These are phyloP conservation scores for Papiliotrema flavescens DNA, from an alignment of 1,284 basidiomycete genomes.

Conservation along the genomic window DNA sequence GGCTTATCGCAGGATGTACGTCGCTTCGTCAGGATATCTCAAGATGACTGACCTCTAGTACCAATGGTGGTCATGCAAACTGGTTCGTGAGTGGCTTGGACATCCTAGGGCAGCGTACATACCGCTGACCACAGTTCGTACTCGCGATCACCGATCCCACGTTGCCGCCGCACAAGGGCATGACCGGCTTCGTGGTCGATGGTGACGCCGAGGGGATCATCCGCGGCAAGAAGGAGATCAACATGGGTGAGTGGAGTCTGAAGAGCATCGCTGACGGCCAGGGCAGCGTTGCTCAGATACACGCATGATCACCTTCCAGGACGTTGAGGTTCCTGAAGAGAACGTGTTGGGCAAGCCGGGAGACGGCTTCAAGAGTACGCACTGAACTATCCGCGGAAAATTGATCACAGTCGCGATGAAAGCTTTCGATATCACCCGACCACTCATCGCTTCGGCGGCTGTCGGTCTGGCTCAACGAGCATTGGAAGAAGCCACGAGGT, in stretches of 20 bases:
- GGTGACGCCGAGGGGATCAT: conserved; percentile 53
- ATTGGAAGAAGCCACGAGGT: conserved; percentile 54
- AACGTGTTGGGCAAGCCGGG: conserved; percentile 55
- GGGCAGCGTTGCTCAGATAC: conserved; percentile 56
- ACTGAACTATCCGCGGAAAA: background rate
- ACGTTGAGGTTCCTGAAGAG: conserved; percentile 53
- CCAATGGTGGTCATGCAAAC: conserved; percentile 55
- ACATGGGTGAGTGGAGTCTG: conserved; percentile 51
- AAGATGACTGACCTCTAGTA: conserved; percentile 30
- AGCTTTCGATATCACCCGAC: conserved; percentile 55
- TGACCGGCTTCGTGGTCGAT: conserved; percentile 58
- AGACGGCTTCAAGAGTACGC: conserved; percentile 55
- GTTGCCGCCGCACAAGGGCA: conserved; percentile 51
- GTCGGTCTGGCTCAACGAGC: conserved; percentile 56
- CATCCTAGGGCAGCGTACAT: background rate
- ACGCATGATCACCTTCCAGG: conserved; percentile 56
- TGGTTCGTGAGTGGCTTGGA: conserved; percentile 36
- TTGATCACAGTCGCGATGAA: conserved; percentile 48
- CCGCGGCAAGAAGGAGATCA: conserved; percentile 56
- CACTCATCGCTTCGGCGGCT: conserved; percentile 55
- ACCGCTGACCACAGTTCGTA: conserved; percentile 46
- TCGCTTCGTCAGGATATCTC: background rate
- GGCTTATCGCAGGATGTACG: conserved; percentile 33
- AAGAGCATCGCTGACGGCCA: background rate
- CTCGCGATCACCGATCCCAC: conserved; percentile 54